Conservation (phyloP, 2,329 filamentous ascomycete genomes). For the Ceratocystis huliohia region DNA sequence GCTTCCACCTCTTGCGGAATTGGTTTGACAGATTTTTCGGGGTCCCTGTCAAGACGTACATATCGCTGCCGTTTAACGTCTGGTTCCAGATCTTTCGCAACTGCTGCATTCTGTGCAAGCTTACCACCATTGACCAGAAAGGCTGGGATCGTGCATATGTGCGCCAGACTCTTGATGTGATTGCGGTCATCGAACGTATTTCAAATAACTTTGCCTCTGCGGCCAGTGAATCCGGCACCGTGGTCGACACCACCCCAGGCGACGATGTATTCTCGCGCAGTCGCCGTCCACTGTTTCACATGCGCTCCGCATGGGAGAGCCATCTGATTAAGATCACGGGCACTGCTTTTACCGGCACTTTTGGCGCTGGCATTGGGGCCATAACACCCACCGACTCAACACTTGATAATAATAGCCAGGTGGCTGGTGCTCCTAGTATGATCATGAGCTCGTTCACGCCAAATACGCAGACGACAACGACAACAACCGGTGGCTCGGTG, state of each 20-base stretch:
- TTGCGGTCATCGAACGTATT: constrained; percentile 12
- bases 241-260: constrained; percentile 12
- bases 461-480: background rate
- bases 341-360: background rate
- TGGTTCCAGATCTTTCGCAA: constrained; percentile 20
- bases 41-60: constrained; percentile 15
- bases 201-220: constrained; percentile 9
- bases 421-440: constrained; percentile 21
- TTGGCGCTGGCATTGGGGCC: constrained; percentile 18
- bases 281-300: constrained; percentile 14
- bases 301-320: constrained; percentile 19
- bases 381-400: constrained; percentile 28
- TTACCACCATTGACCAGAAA: constrained; percentile 16
- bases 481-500: background rate
- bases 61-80: constrained; percentile 15
- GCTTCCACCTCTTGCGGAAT: constrained; percentile 12
- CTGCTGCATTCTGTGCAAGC: constrained; percentile 19
- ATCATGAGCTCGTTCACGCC: background rate
- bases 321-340: constrained; percentile 27
- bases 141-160: constrained; percentile 17
- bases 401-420: constrained; percentile 24
- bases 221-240: constrained; percentile 5
- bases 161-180: constrained; percentile 13
- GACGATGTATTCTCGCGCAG: constrained; percentile 19
- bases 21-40: constrained; percentile 17